Evolutionary conservation across 2,329 filamentous ascomycete genomes (phyloP).

Genomic region (Phoma sp.): DNA sequence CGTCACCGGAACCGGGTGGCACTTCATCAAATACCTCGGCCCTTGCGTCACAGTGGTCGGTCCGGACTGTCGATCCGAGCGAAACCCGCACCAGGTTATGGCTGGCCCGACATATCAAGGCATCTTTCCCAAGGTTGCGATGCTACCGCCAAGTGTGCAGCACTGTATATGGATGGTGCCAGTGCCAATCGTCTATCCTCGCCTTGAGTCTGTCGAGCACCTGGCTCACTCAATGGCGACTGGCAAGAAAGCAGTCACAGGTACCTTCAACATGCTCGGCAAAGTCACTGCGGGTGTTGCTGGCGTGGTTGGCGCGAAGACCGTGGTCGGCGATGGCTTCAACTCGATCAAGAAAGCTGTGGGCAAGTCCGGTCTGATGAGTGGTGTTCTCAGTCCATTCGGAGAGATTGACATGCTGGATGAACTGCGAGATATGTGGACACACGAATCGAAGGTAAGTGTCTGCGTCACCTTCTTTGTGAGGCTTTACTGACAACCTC

Average conservation of each 20-base stretch:
- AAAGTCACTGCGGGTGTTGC: constrained; percentile 95
- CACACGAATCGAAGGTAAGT: constrained; percentile 85
- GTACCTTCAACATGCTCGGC: constrained; percentile 93
- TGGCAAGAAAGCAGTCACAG: constrained; percentile 95
- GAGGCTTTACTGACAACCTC: constrained; percentile 16
- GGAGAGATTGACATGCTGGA: constrained; percentile 94
- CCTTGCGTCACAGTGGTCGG: constrained; percentile 89
- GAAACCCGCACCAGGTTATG: constrained; percentile 89
- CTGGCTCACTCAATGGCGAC: constrained; percentile 90
- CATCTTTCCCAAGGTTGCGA: constrained; percentile 92
- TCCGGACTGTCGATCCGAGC: constrained; percentile 88
- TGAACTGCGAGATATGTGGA: constrained; percentile 96
- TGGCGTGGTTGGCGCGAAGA: constrained; percentile 92
- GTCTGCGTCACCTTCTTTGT: too few relatives aligned
- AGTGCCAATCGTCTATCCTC: constrained; percentile 87
- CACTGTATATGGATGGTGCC: constrained; percentile 97
- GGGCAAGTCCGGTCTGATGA: constrained; percentile 94
- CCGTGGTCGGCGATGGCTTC: constrained; percentile 90
- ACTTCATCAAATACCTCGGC: constrained; percentile 96
- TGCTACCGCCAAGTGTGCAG: constrained; percentile 88
- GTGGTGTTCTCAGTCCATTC: constrained; percentile 92
- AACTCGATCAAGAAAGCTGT: constrained; percentile 95
- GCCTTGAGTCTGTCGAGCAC: constrained; percentile 88
- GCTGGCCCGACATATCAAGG: constrained; percentile 97
- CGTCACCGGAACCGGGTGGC: constrained; percentile 96